Base-by-base conservation (phyloP, 176 grass and related monocot species). In the Tillandsia fasciculata region DNA sequence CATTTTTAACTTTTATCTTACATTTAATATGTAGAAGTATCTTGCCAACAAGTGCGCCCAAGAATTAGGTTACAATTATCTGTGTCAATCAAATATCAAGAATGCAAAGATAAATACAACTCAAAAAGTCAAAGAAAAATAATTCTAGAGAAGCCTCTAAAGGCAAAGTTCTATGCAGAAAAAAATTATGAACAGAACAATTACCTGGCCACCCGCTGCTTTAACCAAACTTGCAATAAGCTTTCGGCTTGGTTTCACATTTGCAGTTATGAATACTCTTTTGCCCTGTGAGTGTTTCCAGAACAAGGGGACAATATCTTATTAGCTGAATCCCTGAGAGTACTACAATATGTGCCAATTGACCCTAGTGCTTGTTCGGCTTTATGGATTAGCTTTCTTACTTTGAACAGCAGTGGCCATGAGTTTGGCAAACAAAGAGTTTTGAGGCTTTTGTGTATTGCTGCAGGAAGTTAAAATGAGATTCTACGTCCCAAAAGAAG, bases 171-270 rank as follows among this genome's bases (percentile, higher is more conserved):
- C 49, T 42, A 42, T 42, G 33, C 5, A 42, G 33, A 12, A 15
- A 47, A 47, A 24, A 26, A 48, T 12, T 5, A 47, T 58, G 27
- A 57, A 49, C 18, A 17, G n/a, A 26, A 24, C n/a, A 49, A 76
- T 58, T 69, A 97, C 93, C 93, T 87, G 77, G 63, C 93, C 89
- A 83, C 33, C 58, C 77, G 81, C 68, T 68, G 86, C 89, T 53
- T 81, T 75, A n/a, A 97, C 86, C 74, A 97, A 83, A 73, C 74
- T 83, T 78, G 81, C 83, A 74, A 97, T 61, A 77, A 97, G 53
- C 48, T 90, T 84, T 78, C 79, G 83, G 78, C 76, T 74, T 61
- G 89, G 93, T 72, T 82, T 82, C 47, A 85, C 77, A 67, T 97
- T 87, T 79, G 73, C 82, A 15, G 93, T 97, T 67, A 92, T 74